Base-by-base conservation (phyloP, 2,329 filamentous ascomycete species). In the Chrysoporthe deuterocubensis region DNA sequence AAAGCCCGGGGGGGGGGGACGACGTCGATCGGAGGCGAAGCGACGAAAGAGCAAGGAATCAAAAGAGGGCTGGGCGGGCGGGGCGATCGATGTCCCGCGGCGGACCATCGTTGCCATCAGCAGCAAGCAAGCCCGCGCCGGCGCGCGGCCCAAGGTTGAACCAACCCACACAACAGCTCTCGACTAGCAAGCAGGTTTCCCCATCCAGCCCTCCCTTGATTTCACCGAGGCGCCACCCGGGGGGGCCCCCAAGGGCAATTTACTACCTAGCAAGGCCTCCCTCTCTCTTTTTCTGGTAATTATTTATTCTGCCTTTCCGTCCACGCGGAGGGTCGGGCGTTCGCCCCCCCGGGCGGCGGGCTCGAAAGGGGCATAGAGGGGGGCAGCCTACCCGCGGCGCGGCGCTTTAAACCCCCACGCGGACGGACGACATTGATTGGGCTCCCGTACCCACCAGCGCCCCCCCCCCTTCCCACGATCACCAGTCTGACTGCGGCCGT, bases 401-500 rank as follows among this genome's bases (percentile, higher is more conserved):
- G 6, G 14, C 44, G 16, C 50, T 13, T 34, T 54, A 32, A 42
- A 52, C 48, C 62, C 62, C 62, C 48, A 56, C 48, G 62, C 62
- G 8, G 52, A 43, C n/a, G 2, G 37, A 44, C 34, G 48, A 37
- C 48, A n/a, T 44, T 40, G n/a, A 64, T 64, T 64, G 62, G 26
- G 62, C 37, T 46, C 9, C 46, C 32, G 34, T 37, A 32, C 54
- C 54, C 50, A 26, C 21, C 26, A 54, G 26, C 62, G 40, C 62
- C 37, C 50, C 11, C 46, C 46, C 21, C 37, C 6, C 34, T 34
- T n/a, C 40, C 13, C 40, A 42, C 62, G 37, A 64, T 14, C 40
- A 46, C 21, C 48, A 56, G 16, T 34, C 16, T 44, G 37, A n/a
- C 8, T 57, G 18, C 14, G 50, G 3, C n/a, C 62, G 8, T 26